Percentiles rank a stretch among this genome's conserved stretches.
Conservation (phyloP, 306 rosid genomes). For the Alnus rubra region DNA sequence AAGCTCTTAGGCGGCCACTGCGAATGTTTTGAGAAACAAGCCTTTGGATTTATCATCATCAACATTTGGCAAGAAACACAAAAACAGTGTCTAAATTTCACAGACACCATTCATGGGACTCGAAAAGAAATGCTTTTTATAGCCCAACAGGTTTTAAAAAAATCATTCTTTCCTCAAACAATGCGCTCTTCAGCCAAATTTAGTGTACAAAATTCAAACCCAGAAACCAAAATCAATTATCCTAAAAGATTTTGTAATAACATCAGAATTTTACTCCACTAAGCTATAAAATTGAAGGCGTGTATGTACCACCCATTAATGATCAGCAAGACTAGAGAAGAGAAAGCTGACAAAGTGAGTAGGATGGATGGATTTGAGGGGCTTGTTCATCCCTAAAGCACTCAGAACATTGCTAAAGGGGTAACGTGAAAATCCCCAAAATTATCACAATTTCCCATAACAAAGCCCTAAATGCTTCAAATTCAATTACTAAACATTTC, state of each 20-base stretch:
- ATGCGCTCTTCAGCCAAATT: no score
- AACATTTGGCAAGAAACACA: not conserved
- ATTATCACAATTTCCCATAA: not conserved
- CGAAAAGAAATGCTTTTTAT: no score
- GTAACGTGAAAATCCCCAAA: not conserved
- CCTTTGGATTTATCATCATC: slow-evolving; percentile 14
- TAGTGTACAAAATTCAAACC: no score
- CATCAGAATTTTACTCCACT: no score
- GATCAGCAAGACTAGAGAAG: slow-evolving; percentile 9
- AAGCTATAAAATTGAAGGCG: not conserved
- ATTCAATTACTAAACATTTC: no score
- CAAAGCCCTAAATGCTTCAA: not conserved
- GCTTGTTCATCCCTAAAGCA: slow-evolving; percentile 29
- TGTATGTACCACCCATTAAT: slow-evolving; percentile 18
- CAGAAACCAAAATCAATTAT: no score
- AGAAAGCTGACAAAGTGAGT: slow-evolving; percentile 23
- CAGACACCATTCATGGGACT: no score
- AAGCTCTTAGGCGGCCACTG: slow-evolving; percentile 29
- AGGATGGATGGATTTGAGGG: slow-evolving; percentile 16
- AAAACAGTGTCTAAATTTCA: not conserved
- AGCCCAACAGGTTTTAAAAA: no score
- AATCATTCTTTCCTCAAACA: no score
- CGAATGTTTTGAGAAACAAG: slow-evolving; percentile 27
- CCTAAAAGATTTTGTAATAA: no score
- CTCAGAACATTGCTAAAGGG: slow-evolving; percentile 8